Base-by-base conservation (phyloP, 176 grass and related monocot species). In the Poa annua region DNA sequence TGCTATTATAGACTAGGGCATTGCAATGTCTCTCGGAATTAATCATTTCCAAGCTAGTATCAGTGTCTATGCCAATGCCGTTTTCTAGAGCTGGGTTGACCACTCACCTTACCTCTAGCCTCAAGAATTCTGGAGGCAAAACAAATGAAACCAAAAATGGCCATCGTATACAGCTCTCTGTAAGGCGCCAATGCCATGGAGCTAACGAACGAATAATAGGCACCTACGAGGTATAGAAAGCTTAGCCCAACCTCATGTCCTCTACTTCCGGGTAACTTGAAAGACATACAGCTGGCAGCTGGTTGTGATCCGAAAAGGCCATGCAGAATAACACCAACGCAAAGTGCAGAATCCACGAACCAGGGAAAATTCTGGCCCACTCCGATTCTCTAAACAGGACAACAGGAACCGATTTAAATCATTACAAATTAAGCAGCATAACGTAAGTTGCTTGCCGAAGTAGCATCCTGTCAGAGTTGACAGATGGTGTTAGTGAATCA, bases 11-110 rank as follows among this genome's bases (percentile, higher is more conserved):
- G 13, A 44, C 49, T 61, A 67, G 42, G 11, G 10, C 74, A 3
- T 22, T 22, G 11, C 65, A 33, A 38, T 59, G 8, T 1, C 44
- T 12, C 71, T 12, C 9, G 59, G 66, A 79, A 57, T 38, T 66
- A 86, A 60, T 83, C 20, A 38, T 78, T 48, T 17, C 32, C 48
- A 10, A 19, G 15, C 74, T 33, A 49, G 20, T 36, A 22, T 98
- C 80, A 98, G 70, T 99, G 85, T 74, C 77, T 96, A 78, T 96
- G 96, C 17, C 84, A 99, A 71, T 99, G 96, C 85, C 92, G 71
- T 53, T 90, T 96, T 76, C 93, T 92, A 77, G 83, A 95, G 71
- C 38, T 84, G 83, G 51, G 55, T 68, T 89, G 90, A 62, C 92
- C 88, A 78, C 80, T 89, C 64, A 82, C 85, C 65, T 73, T 85